Base-by-base conservation (phyloP, 495 filamentous ascomycete genomes). In the Pyrenula aspistea region DNA sequence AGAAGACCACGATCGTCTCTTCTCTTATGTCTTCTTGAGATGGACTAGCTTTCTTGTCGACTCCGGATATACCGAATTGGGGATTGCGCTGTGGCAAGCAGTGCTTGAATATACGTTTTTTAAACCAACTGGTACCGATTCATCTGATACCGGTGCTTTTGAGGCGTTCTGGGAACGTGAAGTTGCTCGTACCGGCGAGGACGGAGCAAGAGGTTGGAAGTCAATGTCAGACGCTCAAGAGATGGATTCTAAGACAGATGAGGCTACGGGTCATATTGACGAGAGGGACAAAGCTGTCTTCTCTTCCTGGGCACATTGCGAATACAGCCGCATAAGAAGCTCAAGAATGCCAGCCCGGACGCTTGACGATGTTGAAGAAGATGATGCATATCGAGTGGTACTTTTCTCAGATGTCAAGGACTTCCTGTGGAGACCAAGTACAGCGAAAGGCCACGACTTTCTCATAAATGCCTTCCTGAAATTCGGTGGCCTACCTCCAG, bases 101-200 rank as follows among this genome's bases (percentile, higher is more conserved):
- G 61, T 86, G 3, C 72, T 97, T 2, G 93, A 97, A 65, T 75
- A 88, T 51, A 79, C 80, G 31, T 83, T 88, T 56, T 81, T 83
- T 53, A 71, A 68, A 19, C 84, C 84, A 2, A 49, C 51, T 10
- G 23, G 56, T 3, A 51, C 65, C 22, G 55, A 49, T 49, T 54
- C 31, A 24, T 54, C 15, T 11, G 55, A 60, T 2, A 59, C 80
- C 0, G 61, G 73, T n/a, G 65, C 64, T n/a, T 86, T 94, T 54
- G 65, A 75, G 24, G 73, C 79, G 10, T 96, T 91, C 60, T 98
- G 93, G 93, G 89, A 95, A 54, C 88, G 83, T 47, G 93, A 96
- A 63, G 76, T 83, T 4, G 71, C 86, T 2, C 83, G 91, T 8
- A 78, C 95, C 55, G 93, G 93, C 2, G 93, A 97, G 67, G 62